A percentile compares a stretch with the other conserved stretches of the same genome.
phyloP scores from a whole-genome alignment of 192 early-diverging fungal species.

The Phycomyces nitens region DNA sequence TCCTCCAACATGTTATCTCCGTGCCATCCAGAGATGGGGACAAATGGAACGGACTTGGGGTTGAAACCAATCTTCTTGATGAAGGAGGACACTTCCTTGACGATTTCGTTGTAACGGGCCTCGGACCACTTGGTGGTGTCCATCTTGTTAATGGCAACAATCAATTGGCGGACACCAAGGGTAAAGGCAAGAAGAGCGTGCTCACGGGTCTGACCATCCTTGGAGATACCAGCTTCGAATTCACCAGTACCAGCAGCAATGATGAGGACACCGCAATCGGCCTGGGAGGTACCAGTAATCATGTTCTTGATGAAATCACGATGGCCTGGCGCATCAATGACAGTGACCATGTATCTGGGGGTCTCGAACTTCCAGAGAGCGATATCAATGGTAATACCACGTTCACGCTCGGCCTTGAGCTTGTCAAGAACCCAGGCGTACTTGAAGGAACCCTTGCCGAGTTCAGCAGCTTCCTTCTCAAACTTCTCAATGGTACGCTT shows the following conservation, averaged over 20 bases:
- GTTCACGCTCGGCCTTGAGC: constrained; percentile 98
- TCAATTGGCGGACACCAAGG: constrained; percentile 97
- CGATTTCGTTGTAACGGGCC: constrained; percentile 95
- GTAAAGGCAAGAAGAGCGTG: constrained; percentile 97
- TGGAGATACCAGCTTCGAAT: constrained; percentile 95
- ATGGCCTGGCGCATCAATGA: constrained; percentile 99
- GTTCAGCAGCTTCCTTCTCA: constrained; percentile 96
- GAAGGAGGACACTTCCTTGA: constrained; percentile 92
- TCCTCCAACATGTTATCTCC: constrained; percentile 98
- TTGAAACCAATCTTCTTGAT: constrained; percentile 98
- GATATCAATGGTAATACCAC: constrained; percentile 99
- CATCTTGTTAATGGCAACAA: constrained; percentile 99
- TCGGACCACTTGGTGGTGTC: constrained; percentile 94
- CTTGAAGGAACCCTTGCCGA: constrained; percentile 99
- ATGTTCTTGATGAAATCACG: constrained; percentile 99
- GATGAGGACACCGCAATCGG: constrained; percentile 96
- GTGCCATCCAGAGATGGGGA: constrained; percentile 97
- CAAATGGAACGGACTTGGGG: constrained; percentile 87
- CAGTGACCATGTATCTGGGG: constrained; percentile 85
- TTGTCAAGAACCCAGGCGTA: constrained; percentile 99
- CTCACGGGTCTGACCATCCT: constrained; percentile 99
- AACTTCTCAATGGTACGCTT: constrained; percentile 99
- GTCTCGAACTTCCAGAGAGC: constrained; percentile 97
- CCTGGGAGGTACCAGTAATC: constrained; percentile 98
- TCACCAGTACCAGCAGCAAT: constrained; percentile 87